Evolutionary conservation across 2,329 filamentous ascomycete genomes (phyloP).

Genomic region (Didymellaceae sp.): DNA sequence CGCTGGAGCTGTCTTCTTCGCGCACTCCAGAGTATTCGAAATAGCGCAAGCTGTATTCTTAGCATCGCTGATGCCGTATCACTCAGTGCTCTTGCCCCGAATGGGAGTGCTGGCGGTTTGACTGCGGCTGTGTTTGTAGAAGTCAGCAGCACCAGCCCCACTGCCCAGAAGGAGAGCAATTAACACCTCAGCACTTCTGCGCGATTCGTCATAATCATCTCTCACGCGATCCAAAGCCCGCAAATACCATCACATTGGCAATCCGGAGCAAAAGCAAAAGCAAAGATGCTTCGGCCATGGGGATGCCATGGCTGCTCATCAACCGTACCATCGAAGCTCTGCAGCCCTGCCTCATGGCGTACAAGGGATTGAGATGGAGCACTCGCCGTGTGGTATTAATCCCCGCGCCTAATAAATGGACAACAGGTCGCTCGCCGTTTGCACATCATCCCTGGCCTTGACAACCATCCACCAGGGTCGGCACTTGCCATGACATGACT

Average conservation of each 20-base stretch:
- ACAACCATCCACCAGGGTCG: neutral
- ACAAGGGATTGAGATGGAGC: neutral
- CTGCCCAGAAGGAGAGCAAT: slow-evolving; percentile 31
- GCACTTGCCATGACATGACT: neutral
- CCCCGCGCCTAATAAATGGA: slow-evolving; percentile 23
- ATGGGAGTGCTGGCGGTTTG: slow-evolving; percentile 30
- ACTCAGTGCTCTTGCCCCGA: slow-evolving; percentile 32
- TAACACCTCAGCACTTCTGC: slow-evolving; percentile 21
- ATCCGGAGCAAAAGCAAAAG: slow-evolving; percentile 9
- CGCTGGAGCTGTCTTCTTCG: too few relatives aligned
- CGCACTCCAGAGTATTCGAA: too few relatives aligned
- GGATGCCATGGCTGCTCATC: slow-evolving; percentile 11
- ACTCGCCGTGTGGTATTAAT: slow-evolving; percentile 17
- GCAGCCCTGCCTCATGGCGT: slow-evolving; percentile 18
- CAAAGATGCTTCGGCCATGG: slow-evolving; percentile 17
- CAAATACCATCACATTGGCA: slow-evolving; percentile 4
- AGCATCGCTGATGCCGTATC: slow-evolving; percentile 46
- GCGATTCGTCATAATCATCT: slow-evolving; percentile 23
- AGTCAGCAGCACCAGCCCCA: slow-evolving; percentile 36
- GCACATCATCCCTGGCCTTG: slow-evolving; percentile 19
- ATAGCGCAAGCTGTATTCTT: slow-evolving; percentile 36
- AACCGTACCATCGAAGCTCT: slow-evolving; percentile 2
- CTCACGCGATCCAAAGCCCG: slow-evolving; percentile 2
- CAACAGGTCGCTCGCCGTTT: slow-evolving; percentile 19
- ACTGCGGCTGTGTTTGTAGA: slow-evolving; percentile 43